Base-by-base conservation (phyloP, 2,329 filamentous ascomycete species). In the Fusarium nanum region DNA sequence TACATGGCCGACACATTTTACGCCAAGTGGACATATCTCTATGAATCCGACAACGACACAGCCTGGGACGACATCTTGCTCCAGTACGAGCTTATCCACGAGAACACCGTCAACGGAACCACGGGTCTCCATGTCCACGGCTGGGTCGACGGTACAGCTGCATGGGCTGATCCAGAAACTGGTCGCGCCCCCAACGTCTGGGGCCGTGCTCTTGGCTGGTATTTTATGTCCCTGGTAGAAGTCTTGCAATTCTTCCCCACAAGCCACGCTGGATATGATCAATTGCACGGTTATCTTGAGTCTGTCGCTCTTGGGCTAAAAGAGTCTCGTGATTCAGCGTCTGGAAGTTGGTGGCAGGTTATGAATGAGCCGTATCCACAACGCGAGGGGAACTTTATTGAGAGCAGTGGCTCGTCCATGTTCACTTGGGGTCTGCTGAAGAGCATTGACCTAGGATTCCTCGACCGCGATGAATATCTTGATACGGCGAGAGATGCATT, bases 381-480 rank as follows among this genome's bases (percentile, higher is more conserved):
- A 1, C 68, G 76, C 30, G 57, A 81, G 37, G 86, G 85, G 1
- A 89, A 90, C 73, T 89, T 86, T 71, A 85, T 89, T 49, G 86
- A 89, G 76, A 85, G 83, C 23, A 87, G 86, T 42, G 87, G 82
- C 1, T 84, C 85, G 2, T 85, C 85, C 4, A 87, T 89, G 84
- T 88, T 88, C 66, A 81, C 82, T 0, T 87, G 85, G 61, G 82
- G 83, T 0, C 71, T 87, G 53, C 73, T 88, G 14, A 84, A 81
- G 64, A 86, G 68, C 1, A 46, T 77, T 8, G 45, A 67, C 1
- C n/a, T 73, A 1, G 76, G 74, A 3, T 68, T 61, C 10, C 44
- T 77, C 4, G 50, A 62, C 9, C 59, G 64, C 0, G 44, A 16
- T 3, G 55, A 66, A 0, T 77, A 71, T 10, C 46, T 68, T 3